Evolutionary conservation across 257 asterid species (phyloP), one percentile per base, ranked within the genome.

Genomic region (Plantago major): DNA sequence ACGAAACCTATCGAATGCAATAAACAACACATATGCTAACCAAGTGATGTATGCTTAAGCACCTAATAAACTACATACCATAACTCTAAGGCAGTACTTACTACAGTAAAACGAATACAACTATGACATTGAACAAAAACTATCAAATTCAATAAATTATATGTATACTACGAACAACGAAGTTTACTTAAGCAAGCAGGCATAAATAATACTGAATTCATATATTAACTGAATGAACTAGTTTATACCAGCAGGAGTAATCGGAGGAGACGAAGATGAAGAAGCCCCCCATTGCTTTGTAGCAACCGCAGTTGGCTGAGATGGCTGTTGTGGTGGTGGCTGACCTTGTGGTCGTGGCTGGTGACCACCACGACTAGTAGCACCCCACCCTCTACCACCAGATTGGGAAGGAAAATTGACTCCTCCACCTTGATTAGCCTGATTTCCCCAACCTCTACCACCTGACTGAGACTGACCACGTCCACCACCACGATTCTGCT

Each of bases 281-380:
- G 77, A 14, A 0, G 67, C 55, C 1, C 70, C 74, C 78, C 71
- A 58, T 49, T 74, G 68, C 46, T 64, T 74, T 17, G 61, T 75
- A 12, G 45, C 63, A 5, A 62, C 60, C 18, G 58, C 11, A 0
- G 56, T 28, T 13, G 76, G 64, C 64, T 49, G 74, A 26, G 16
- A 58, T 48, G 68, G 78, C 64, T 45, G 76, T 52, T 50, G 75
- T 59, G 50, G 9, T 4, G 68, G 46, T 8, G 65, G 57, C 60
- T 68, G 57, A 4, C 14, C 16, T 11, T 58, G 12, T 7, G 70
- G 44, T 59, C 60, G 77, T 13, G 46, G 59, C 16, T 40, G 68
- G 28, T 46, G 15, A 26, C 46, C 4, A 13, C 65, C 74, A 42
- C 64, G n/a, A n/a, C n/a, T n/a, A n/a, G n/a, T n/a, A n/a, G n/a